A percentile compares a stretch with the other conserved stretches of the same genome.
Conservation (phyloP, 176 grass and related monocot species). For the Saccharum spontaneum region DNA sequence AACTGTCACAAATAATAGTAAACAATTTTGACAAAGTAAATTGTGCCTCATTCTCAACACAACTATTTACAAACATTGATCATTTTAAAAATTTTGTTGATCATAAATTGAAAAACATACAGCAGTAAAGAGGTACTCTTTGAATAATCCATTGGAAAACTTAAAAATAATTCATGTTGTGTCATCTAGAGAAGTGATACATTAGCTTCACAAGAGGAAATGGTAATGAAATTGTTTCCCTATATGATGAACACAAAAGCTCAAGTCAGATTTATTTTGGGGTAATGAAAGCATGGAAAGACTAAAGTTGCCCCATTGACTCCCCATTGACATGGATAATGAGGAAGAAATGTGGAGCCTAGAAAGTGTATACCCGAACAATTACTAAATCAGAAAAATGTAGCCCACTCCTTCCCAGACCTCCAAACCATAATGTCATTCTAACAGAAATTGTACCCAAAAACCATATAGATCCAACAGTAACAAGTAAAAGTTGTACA, state of each 20-base stretch:
- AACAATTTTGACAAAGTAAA: not conserved
- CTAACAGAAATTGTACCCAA: not conserved
- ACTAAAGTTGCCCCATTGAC: not conserved
- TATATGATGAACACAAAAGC: not conserved
- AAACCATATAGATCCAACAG: not conserved
- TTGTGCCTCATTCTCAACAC: no score
- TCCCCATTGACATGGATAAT: not conserved
- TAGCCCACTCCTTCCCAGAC: not conserved
- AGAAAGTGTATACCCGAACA: not conserved
- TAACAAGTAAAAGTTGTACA: slow-evolving; percentile 5
- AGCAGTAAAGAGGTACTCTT: not conserved
- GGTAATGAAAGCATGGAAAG: not conserved
- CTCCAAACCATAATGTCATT: not conserved
- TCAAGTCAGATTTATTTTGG: not conserved
- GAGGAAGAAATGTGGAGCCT: not conserved
- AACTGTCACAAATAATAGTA: not conserved
- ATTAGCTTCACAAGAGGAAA: not conserved
- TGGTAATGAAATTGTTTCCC: not conserved
- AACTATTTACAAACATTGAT: not conserved
- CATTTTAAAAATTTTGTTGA: not conserved
- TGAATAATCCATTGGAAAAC: not conserved
- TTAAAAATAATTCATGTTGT: not conserved
- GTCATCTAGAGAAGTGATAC: not conserved
- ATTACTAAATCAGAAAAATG: not conserved
- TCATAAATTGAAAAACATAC: not conserved